Evolutionary conservation across 768 basidiomycete genomes (phyloP), one percentile per base, ranked within the genome.

Genomic region (Tricholoma saponaceum): DNA sequence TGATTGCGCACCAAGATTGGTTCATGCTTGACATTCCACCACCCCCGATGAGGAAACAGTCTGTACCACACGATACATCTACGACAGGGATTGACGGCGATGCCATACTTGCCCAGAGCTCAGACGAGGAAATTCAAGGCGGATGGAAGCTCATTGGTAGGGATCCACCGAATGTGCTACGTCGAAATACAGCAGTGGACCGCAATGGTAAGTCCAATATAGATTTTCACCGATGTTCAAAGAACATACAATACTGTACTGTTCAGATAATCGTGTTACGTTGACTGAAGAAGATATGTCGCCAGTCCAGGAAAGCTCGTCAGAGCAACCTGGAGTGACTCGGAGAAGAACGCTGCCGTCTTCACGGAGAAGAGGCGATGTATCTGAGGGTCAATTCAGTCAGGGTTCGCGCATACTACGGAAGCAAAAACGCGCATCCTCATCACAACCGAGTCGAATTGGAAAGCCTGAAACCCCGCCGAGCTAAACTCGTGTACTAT

Each of bases 1-100:
- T 99, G 54, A 97, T 99, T 63, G 88, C 85, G n/a, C 88, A 98
- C 61, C 95, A 98, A 69, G 95, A 96, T 66, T 89, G 88, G 82
- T 99, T 99, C 72, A 83, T 96, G 80, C 74, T 97, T 52, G 94
- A 91, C 64, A 89, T 91, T 41, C 83, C 90, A 5, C 84, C 89
- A 1, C 89, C 90, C 2, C 82, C 83, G 18, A 72, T 37, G 5
- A 50, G 39, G 25, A 52, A 54, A 39, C 51, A 55, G n/a, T 33
- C 37, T 32, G 56, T 60, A 25, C 54, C 55, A 53, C 62, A 62
- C 43, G 61, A 68, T 14, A 57, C 56, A 13, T 50, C 56, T 14
- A 58, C 35, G 35, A 37, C 67, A 60, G 83, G 82, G 44, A 71
- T 76, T n/a, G 74, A 80, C 16, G 82, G 83, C 62, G 67, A 78